Base-by-base conservation (phyloP, 192 early-diverging fungal species). In the Umbelopsis sp. region DNA sequence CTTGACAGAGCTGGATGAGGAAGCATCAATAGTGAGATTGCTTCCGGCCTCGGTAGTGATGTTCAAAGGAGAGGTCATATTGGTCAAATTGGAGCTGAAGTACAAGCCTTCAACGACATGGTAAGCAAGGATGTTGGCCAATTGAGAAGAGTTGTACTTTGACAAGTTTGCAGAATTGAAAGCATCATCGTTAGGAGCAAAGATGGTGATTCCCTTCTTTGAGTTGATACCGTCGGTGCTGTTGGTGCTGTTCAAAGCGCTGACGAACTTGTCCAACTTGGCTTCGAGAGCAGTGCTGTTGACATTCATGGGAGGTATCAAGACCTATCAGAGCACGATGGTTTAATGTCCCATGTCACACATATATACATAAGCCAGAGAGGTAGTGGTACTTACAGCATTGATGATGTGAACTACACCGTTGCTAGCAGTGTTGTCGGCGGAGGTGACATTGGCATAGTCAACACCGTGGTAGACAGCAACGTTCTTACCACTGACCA, bases 111-210 rank as follows among this genome's bases (percentile, higher is more conserved):
- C 70, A 7, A 81, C 74, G 22, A 91, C 71, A 46, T 89, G 82
- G 64, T 86, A 85, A 22, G 75, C 80, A 3, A 86, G 67, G 21
- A 91, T 70, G 16, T 80, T 78, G 48, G 67, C 46, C 25, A 84
- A 77, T 15, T 81, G 77, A 20, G 72, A 55, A 22, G 72, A 51
- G 45, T 90, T 75, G 44, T 89, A 91, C 27, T 87, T 76, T 49
- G 77, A 82, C 20, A 93, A 72, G 25, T 89, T 71, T 5, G 84
- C 91, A 27, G 91, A 75, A 46, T 81, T 74, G 65, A 91, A 91
- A 0, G 89, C 86, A 47, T 72, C 69, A 20, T 80, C 78, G n/a
- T 79, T 88, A 0, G 91, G 91, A 3, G 87, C 90, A 74, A 91
- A 87, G 0, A 93, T 77, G 0, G 90, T 91, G 15, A 90, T 74